Conservation (phyloP, 305 asterid species). For the Fraxinus albicans region DNA sequence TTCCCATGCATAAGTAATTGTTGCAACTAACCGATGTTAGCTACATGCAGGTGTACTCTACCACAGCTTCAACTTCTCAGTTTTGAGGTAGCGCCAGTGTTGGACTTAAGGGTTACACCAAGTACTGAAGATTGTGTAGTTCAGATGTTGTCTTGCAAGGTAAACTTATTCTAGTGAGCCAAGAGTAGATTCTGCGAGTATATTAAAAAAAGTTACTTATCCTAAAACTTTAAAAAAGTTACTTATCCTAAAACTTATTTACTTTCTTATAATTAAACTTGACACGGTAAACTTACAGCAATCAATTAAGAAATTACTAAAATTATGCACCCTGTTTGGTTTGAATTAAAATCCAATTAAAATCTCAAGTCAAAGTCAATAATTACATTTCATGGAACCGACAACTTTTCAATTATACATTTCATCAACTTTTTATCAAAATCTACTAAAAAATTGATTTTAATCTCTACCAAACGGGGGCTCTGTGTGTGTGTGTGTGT, state of each 20-base stretch:
- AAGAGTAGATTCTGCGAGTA: neutral
- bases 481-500: neutral
- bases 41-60: conserved; percentile 62
- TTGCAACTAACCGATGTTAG: conserved; percentile 22
- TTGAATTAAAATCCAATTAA: too few species aligned
- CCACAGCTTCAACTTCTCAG: conserved; percentile 72
- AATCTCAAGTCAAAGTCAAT: too few species aligned
- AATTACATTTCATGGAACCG: too few species aligned
- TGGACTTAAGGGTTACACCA: conserved; percentile 69
- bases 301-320: neutral
- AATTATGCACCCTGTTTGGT: too few species aligned
- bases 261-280: neutral
- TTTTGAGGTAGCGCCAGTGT: conserved; percentile 74
- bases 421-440: too few species aligned
- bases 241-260: neutral
- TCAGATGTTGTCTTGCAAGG: conserved; percentile 84
- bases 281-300: neutral
- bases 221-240: neutral
- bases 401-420: too few species aligned
- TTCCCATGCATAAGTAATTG: neutral
- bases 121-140: conserved; percentile 59
- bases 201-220: neutral
- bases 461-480: too few species aligned
- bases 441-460: neutral
- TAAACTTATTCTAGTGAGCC: conserved; percentile 26